Evolutionary conservation across 345 rosid species (phyloP).

Genomic region (Physaria fendleri): DNA sequence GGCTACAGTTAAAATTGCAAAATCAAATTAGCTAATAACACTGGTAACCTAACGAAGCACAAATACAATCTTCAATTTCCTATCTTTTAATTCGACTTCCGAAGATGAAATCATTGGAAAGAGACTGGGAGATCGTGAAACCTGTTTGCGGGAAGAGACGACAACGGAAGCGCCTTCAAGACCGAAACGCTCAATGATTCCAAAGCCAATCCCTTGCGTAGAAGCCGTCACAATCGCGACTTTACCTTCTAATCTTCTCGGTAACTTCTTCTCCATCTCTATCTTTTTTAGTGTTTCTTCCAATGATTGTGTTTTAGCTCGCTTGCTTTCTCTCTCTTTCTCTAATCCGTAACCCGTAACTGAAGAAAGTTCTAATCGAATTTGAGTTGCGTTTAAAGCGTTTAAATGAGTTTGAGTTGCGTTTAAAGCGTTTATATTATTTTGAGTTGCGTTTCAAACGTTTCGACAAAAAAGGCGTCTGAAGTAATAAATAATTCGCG

Average conservation of each 20-base stretch:
- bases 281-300: neutral
- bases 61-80: neutral
- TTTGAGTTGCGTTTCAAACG: neutral
- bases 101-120: neutral
- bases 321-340: neutral
- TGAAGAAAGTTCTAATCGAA: neutral
- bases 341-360: neutral
- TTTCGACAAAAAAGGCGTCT: neutral
- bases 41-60: neutral
- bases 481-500: neutral
- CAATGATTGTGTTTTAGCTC: neutral
- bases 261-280: slow-evolving; percentile 35
- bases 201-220: slow-evolving; percentile 87
- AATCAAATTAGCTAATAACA: neutral
- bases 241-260: slow-evolving; percentile 63
- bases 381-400: neutral
- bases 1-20: neutral
- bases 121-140: neutral
- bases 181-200: slow-evolving; percentile 71
- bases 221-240: slow-evolving; percentile 92
- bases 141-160: slow-evolving; percentile 39
- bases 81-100: neutral
- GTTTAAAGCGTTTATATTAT: neutral
- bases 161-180: slow-evolving; percentile 47
- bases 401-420: neutral